Percentiles rank a stretch among this genome's conserved stretches.
Conservation (phyloP, 441 rosid genomes). For the Adansonia rubrostipa region DNA sequence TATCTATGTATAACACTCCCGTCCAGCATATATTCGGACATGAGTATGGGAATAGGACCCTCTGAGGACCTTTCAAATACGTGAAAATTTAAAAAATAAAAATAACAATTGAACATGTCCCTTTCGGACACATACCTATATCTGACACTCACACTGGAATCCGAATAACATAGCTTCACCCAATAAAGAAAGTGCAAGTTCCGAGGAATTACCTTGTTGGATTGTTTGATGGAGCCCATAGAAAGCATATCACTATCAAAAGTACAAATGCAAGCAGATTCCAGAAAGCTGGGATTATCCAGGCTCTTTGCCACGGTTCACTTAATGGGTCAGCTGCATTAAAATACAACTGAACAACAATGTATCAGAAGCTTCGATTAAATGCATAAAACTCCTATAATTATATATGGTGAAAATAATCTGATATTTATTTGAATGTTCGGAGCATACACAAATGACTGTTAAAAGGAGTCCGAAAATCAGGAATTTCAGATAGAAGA, state of each 20-base stretch:
- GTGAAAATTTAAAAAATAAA: too few species aligned
- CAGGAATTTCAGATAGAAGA: not conserved
- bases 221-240: conserved; percentile 50
- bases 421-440: conserved; percentile 2
- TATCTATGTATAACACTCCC: too few species aligned
- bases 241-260: conserved; percentile 47
- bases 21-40: too few species aligned
- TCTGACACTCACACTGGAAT: too few species aligned
- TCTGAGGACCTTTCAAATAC: too few species aligned
- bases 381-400: not conserved
- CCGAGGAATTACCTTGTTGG: conserved; percentile 39
- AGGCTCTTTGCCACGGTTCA: conserved; percentile 56
- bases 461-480: not conserved
- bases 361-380: conserved; percentile 17
- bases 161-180: not conserved
- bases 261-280: conserved; percentile 50
- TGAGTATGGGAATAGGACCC: too few species aligned
- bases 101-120: too few species aligned
- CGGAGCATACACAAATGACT: not conserved
- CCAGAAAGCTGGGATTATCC: conserved; percentile 67
- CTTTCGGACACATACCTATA: too few species aligned
- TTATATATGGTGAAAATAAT: not conserved
- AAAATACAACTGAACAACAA: conserved; percentile 47
- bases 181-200: conserved; percentile 18
- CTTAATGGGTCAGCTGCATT: conserved; percentile 60